These are phyloP conservation scores for Boletus mariae DNA, from an alignment of 1,284 basidiomycete genomes.

Conservation along the genomic window DNA sequence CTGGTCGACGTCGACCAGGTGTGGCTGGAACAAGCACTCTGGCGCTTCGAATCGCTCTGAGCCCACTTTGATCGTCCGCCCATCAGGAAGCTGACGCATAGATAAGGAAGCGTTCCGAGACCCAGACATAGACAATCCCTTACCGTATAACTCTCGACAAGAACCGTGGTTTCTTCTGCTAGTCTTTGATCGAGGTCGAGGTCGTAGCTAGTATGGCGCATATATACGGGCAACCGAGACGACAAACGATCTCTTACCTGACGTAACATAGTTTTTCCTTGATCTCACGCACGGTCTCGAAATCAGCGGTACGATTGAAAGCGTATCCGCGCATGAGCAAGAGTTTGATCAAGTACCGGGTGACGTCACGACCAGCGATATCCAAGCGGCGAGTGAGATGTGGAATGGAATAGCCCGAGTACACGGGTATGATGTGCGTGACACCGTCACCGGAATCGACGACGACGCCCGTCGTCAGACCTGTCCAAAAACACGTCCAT, in stretches of 20 bases:
- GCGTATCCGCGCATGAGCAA: slow-evolving; percentile 98
- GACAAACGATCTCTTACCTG: slow-evolving; percentile 50
- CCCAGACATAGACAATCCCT: slow-evolving; percentile 21
- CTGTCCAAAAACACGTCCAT: slow-evolving; percentile 40
- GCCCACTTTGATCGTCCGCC: slow-evolving; percentile 95
- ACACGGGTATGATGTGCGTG: slow-evolving; percentile 98
- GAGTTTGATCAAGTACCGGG: slow-evolving; percentile 97
- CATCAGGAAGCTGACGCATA: slow-evolving; percentile 80
- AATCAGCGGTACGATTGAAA: slow-evolving; percentile 98
- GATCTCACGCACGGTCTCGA: slow-evolving; percentile 97
- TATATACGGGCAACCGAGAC: background rate
- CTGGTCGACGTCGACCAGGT: slow-evolving; percentile 96
- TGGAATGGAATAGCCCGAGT: slow-evolving; percentile 93
- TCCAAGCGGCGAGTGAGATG: slow-evolving; percentile 93
- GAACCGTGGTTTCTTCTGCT: slow-evolving; percentile 93
- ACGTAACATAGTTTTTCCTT: slow-evolving; percentile 99
- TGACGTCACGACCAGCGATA: slow-evolving; percentile 97
- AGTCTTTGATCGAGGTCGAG: slow-evolving; percentile 92
- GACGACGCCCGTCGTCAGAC: slow-evolving; percentile 96
- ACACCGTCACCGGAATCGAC: slow-evolving; percentile 99
- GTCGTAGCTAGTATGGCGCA: slow-evolving; percentile 68
- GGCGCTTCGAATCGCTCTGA: slow-evolving; percentile 99
- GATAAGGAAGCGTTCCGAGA: slow-evolving; percentile 3
- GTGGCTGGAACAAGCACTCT: slow-evolving; percentile 99
- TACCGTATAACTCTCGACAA: slow-evolving; percentile 96